Percentiles rank a stretch among this genome's conserved stretches.
Evolutionary conservation across 495 filamentous ascomycete genomes (phyloP).

Genomic region (Podospora fimiseda): DNA sequence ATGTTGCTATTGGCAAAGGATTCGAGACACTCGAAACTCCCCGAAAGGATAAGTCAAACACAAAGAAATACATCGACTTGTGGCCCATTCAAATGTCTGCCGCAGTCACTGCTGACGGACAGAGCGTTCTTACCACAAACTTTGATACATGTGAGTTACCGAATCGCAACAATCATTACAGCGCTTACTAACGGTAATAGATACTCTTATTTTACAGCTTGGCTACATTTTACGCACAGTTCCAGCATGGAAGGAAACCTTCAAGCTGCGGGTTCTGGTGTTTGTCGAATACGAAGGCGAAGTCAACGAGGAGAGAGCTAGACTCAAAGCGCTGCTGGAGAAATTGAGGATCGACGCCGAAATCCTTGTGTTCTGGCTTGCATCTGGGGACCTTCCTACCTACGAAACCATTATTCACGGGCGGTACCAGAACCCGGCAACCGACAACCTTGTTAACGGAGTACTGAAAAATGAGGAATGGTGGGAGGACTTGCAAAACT

Average conservation of each 20-base stretch:
- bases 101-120: conserved; percentile 57
- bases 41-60: conserved; percentile 43
- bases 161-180: background rate
- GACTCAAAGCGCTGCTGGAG: conserved; percentile 68
- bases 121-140: conserved; percentile 77
- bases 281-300: conserved; percentile 89
- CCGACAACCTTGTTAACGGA: conserved; percentile 48
- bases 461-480: conserved; percentile 65
- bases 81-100: conserved; percentile 86
- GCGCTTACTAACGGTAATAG: conserved; percentile 24
- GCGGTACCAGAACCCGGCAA: conserved; percentile 35
- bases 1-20: conserved; percentile 79
- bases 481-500: conserved; percentile 70
- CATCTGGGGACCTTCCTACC: conserved; percentile 60
- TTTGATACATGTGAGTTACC: conserved; percentile 67
- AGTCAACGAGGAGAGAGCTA: conserved; percentile 66
- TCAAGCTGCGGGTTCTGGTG: conserved; percentile 67
- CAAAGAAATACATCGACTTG: conserved; percentile 77
- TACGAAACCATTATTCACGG: conserved; percentile 80
- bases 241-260: conserved; percentile 72
- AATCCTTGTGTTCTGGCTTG: conserved; percentile 75
- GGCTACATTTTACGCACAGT: conserved; percentile 81
- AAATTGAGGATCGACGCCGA: conserved; percentile 78
- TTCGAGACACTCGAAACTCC: conserved; percentile 74
- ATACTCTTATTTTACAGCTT: conserved; percentile 80